Evolutionary conservation across 2,329 filamentous ascomycete species (phyloP), one percentile per base, ranked within the genome.

Genomic region (Pestalotiopsis sp.): DNA sequence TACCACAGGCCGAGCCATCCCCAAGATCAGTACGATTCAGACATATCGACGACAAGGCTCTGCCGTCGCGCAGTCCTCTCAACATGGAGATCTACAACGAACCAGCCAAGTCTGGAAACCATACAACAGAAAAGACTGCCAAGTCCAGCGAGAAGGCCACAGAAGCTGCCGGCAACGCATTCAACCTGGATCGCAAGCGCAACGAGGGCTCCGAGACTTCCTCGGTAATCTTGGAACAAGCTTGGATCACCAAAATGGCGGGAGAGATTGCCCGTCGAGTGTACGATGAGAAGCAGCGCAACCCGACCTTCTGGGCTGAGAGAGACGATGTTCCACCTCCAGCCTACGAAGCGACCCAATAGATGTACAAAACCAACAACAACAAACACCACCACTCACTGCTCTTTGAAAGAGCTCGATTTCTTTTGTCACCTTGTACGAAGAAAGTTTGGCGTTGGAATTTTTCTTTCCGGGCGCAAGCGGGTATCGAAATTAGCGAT

Each of bases 181-280:
- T 73, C 64, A 73, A 76, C 70, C 75, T 76, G 14, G 73, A 74
- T 11, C 71, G 74, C 65, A 71, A 76, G 75, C 69, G 81, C 78
- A 73, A 74, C 75, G 76, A 78, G 69, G 75, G 76, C 72, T 86
- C 85, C 0, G 86, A 88, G 39, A 84, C 82, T 4, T 84, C 86
- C 13, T 87, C 87, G 0, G 84, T 86, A 36, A 93, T 94, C 63
- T 83, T 94, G 31, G 92, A 94, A 78, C 91, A 94, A 79, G 93
- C 93, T 2, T 96, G 93, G 92, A 92, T 96, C 81, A 90, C 92
- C 83, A 96, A 97, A 84, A 96, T 99, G 89, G 95, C 95, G 4
- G 91, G 91, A 72, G 96, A 98, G 80, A 95, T 98, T 75, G 94
- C 94, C 45, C 86, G 91, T 65, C 92, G 94, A 68, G 94, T 97